phyloP scores from a whole-genome alignment of 2,329 filamentous ascomycete genomes.

The Thelonectria discophora region DNA sequence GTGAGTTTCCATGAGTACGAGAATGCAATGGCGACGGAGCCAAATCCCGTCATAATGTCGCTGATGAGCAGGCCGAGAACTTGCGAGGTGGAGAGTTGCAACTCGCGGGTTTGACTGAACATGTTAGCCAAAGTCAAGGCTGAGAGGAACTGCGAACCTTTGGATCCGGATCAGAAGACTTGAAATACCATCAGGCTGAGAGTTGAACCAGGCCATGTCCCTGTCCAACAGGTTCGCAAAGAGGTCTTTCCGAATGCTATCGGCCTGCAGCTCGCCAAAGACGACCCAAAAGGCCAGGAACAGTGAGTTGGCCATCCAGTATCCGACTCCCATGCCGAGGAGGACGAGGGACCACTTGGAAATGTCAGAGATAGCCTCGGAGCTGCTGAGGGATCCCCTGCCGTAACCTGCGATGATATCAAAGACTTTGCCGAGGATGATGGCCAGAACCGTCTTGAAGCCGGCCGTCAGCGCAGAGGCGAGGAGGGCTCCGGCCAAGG shows the following conservation, averaged over 20 bases:
- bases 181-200: conserved; percentile 73
- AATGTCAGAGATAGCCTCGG: conserved; percentile 64
- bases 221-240: conserved; percentile 76
- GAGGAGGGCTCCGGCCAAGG: conserved; percentile 63
- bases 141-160: conserved; percentile 61
- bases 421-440: conserved; percentile 80
- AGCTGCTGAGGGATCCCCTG: conserved; percentile 57
- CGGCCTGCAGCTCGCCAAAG: conserved; percentile 84
- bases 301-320: conserved; percentile 72
- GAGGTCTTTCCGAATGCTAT: conserved; percentile 67
- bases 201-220: conserved; percentile 85
- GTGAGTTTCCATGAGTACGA: conserved; percentile 86
- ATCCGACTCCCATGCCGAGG: conserved; percentile 67
- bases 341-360: conserved; percentile 70
- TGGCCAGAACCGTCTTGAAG: conserved; percentile 70
- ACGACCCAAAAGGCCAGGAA: conserved; percentile 77
- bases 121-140: background rate
- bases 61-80: conserved; percentile 76
- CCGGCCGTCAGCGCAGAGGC: conserved; percentile 68
- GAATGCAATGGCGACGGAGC: conserved; percentile 76
- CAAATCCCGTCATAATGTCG: conserved; percentile 69
- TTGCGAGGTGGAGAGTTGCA: conserved; percentile 83
- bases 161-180: conserved; percentile 78
- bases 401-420: conserved; percentile 74
- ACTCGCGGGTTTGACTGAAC: conserved; percentile 78